Evolutionary conservation across 2,329 filamentous ascomycete genomes (phyloP).

Genomic region (Fusarium robinianum): DNA sequence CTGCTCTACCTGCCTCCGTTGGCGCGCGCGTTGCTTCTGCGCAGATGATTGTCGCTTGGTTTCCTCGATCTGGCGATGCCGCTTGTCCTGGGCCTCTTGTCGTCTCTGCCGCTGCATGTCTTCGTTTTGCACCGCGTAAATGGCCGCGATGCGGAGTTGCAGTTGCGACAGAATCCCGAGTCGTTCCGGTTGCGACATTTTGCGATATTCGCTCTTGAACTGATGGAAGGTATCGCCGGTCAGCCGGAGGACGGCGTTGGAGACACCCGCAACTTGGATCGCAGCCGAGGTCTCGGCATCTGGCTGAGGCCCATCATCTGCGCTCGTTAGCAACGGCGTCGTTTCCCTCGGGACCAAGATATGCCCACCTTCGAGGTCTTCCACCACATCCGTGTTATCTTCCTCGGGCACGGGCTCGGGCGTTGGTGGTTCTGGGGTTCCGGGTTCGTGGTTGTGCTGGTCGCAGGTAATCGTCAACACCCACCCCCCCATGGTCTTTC

Average conservation of each 20-base stretch:
- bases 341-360: constrained; percentile 12
- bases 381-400: constrained; percentile 38
- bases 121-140: constrained; percentile 52
- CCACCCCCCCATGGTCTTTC: constrained; percentile 50
- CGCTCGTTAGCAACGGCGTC: constrained; percentile 20
- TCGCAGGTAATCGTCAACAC: constrained; percentile 51
- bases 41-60: constrained; percentile 33
- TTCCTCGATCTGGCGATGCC: constrained; percentile 46
- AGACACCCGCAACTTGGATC: constrained; percentile 47
- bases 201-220: constrained; percentile 50
- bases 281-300: constrained; percentile 46
- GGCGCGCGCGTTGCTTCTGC: constrained; percentile 34
- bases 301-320: constrained; percentile 39
- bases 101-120: constrained; percentile 48
- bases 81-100: constrained; percentile 45
- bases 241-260: constrained; percentile 44
- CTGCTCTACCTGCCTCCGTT: constrained; percentile 35
- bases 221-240: constrained; percentile 51
- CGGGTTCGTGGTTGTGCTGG: constrained; percentile 51
- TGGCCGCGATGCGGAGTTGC: constrained; percentile 49
- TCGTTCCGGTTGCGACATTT: constrained; percentile 48
- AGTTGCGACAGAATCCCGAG: constrained; percentile 46
- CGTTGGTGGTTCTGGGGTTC: constrained; percentile 49
- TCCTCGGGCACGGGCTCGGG: constrained; percentile 43
- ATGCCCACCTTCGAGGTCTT: constrained; percentile 32